phyloP scores from a whole-genome alignment of 495 filamentous ascomycete species.

The Tuber melanosporum region DNA sequence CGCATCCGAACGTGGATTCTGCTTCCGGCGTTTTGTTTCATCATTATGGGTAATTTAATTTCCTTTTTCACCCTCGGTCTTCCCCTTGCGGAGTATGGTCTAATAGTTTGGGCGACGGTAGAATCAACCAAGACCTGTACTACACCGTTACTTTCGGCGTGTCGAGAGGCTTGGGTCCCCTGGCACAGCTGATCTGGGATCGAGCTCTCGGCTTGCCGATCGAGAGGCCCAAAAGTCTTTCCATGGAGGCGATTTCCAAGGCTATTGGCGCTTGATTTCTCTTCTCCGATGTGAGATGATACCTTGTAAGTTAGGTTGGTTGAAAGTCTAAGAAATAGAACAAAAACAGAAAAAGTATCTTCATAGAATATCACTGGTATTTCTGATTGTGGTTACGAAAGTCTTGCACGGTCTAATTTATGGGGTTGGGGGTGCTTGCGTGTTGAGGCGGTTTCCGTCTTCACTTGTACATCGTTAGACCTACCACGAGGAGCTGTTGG shows the following conservation, averaged over 20 bases:
- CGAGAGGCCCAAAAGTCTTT: constrained; percentile 95
- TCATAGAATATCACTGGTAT: neutral
- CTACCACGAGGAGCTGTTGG: no score
- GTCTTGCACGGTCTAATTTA: neutral
- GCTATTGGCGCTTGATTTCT: constrained; percentile 12
- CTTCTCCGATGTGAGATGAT: neutral
- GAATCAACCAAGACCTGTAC: constrained; percentile 79
- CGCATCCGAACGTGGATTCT: constrained; percentile 78
- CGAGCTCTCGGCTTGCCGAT: constrained; percentile 91
- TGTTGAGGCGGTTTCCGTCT: neutral
- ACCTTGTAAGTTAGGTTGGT: neutral
- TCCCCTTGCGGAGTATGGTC: neutral
- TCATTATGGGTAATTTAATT: constrained; percentile 57
- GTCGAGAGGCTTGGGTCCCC: constrained; percentile 78
- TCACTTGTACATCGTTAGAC: no score
- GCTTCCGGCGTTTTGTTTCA: constrained; percentile 90
- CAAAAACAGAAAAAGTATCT: neutral
- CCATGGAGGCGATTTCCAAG: constrained; percentile 73
- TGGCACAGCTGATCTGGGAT: constrained; percentile 95
- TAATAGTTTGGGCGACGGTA: neutral
- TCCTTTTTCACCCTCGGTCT: constrained; percentile 39
- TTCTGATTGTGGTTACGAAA: neutral
- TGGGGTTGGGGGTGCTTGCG: neutral
- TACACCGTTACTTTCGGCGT: constrained; percentile 98
- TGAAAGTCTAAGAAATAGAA: neutral